Evolutionary conservation across 768 basidiomycete species (phyloP), one percentile per base, ranked within the genome.

Genomic region (Suillus paluster): DNA sequence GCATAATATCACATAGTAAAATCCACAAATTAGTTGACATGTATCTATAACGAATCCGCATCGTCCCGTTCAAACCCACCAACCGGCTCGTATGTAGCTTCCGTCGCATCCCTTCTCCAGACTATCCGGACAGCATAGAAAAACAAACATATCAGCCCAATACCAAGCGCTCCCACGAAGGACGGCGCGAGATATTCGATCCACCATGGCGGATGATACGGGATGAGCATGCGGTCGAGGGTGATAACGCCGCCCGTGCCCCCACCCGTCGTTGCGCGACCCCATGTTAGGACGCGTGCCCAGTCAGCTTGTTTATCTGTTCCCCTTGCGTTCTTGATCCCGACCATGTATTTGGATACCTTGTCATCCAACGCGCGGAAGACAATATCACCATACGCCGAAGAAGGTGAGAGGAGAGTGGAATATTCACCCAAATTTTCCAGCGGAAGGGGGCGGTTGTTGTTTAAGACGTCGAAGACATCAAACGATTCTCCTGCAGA

Each of bases 171-270:
- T 3, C 85, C 86, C 5, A 91, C 86, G 33, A 83, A 77, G n/a
- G 84, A 67, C 0, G 93, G 92, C 5, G 82, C 81, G 44, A 92
- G 91, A 68, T 88, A 95, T 68, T 86, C 80, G 41, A 85, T 78
- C 86, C 90, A 95, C 93, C 92, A 94, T 5, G 88, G 82, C 4
- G 97, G 94, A 61, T 88, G 79, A 73, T 95, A 99, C 38, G 97
- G 97, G 25, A 88, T 70, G 58, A 99, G 78, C 14, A 98, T 80
- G 45, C 82, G 81, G 78, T 97, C 93, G 62, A 99, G 91, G 75
- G 90, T 84, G 62, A 98, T 83, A 42, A 98, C 94, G 4, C 97
- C 97, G 0, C 96, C 97, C 0, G 85, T 87, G 39, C 90, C 87
- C 14, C 81, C 79, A 12, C 85, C 86, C 9, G 85, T 86, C 36